Evolutionary conservation across 2,329 filamentous ascomycete species (phyloP).

Genomic region (Cercospora beticola): DNA sequence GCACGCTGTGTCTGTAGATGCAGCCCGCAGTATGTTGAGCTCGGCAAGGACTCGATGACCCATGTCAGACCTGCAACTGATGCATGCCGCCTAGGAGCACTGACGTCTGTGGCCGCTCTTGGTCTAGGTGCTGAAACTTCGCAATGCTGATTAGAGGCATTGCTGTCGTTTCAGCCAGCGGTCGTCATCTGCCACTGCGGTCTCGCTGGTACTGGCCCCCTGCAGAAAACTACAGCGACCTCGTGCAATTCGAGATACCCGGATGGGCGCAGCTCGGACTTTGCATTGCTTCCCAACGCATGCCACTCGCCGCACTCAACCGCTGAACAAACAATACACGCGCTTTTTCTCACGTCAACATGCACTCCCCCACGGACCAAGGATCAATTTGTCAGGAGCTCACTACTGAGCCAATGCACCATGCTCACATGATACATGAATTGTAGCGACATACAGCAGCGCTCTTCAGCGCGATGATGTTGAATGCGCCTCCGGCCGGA

Average conservation of each 20-base stretch:
- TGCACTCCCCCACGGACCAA: conserved; percentile 6
- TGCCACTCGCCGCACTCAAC: conserved; percentile 17
- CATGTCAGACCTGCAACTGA: not conserved
- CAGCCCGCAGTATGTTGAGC: not conserved
- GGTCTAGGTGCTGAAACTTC: not conserved
- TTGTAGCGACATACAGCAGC: conserved; percentile 12
- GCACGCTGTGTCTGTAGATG: conserved; percentile 9
- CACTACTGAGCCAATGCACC: conserved; percentile 13
- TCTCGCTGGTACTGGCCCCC: not conserved
- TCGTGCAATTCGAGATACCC: conserved; percentile 17
- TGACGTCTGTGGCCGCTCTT: not conserved
- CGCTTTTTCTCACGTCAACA: not conserved
- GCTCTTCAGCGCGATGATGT: not conserved
- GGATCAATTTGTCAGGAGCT: conserved; percentile 25
- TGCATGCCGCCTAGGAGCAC: not conserved
- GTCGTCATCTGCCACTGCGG: not conserved
- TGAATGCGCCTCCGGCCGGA: conserved; percentile 12
- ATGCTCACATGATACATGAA: conserved; percentile 20
- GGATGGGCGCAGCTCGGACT: conserved; percentile 19
- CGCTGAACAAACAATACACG: conserved; percentile 19
- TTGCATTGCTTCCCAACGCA: conserved; percentile 19
- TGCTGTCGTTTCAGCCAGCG: conserved; percentile 1
- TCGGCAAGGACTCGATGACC: not conserved
- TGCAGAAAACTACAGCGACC: not conserved
- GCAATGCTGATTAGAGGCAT: not conserved